Evolutionary conservation across 2,329 filamentous ascomycete genomes (phyloP).

Genomic region (Pestalotiopsis sp.): DNA sequence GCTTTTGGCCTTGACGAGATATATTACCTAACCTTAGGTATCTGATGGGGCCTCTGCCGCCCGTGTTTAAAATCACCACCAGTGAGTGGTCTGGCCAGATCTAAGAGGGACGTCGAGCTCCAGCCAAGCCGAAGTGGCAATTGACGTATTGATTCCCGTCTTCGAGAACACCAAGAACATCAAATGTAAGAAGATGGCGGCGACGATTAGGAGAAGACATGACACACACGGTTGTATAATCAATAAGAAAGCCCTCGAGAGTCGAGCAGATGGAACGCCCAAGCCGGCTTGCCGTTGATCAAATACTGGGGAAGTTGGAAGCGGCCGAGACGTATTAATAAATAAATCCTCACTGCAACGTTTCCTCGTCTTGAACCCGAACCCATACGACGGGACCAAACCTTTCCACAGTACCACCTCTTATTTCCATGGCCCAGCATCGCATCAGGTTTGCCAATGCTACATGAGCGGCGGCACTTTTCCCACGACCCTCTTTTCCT

Average conservation of each 20-base stretch:
- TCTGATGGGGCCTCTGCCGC: no score
- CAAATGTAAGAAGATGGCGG: neutral
- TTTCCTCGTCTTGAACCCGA: neutral
- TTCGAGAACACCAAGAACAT: neutral
- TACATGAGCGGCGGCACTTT: neutral
- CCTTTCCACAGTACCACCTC: neutral
- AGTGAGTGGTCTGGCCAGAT: no score
- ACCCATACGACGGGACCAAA: neutral
- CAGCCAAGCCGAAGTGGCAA: neutral
- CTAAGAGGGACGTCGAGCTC: no score
- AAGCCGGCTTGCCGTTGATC: neutral
- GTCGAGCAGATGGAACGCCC: neutral
- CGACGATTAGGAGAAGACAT: neutral
- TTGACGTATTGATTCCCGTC: neutral
- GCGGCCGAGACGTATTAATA: neutral
- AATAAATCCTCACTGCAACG: neutral
- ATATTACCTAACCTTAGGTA: no score
- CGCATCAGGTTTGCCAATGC: neutral
- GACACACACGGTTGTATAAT: neutral
- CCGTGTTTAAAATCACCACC: no score
- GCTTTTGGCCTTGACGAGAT: no score
- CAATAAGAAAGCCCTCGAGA: neutral
- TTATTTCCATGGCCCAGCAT: neutral
- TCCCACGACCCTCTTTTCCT: neutral
- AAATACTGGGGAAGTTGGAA: neutral